phyloP scores from a whole-genome alignment of 2,329 filamentous ascomycete species.

The Exophiala aquamarina region DNA sequence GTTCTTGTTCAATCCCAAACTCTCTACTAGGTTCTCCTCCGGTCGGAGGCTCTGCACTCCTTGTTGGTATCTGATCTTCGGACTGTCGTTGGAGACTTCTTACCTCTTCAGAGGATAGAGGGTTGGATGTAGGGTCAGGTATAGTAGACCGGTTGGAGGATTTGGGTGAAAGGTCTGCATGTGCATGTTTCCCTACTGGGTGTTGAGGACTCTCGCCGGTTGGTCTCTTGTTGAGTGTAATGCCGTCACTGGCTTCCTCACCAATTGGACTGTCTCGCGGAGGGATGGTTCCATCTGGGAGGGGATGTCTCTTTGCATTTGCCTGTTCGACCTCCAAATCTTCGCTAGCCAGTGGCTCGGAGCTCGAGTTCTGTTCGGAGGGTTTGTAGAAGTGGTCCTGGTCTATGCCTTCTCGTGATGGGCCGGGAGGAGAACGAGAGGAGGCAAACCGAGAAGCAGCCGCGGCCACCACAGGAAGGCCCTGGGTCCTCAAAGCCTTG shows the following conservation, averaged over 20 bases:
- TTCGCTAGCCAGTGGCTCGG: slow-evolving; percentile 37
- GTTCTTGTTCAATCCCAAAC: slow-evolving; percentile 51
- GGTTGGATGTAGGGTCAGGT: slow-evolving; percentile 34
- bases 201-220: slow-evolving; percentile 29
- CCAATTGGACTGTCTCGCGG: slow-evolving; percentile 22
- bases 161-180: slow-evolving; percentile 35
- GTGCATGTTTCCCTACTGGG: slow-evolving; percentile 33
- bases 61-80: slow-evolving; percentile 54
- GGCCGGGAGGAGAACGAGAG: slow-evolving; percentile 7
- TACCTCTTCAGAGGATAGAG: slow-evolving; percentile 43
- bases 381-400: slow-evolving; percentile 54
- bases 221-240: slow-evolving; percentile 20
- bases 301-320: slow-evolving; percentile 41
- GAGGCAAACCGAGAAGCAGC: slow-evolving; percentile 41
- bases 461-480: slow-evolving; percentile 16
- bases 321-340: slow-evolving; percentile 49
- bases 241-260: slow-evolving; percentile 20
- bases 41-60: slow-evolving; percentile 45
- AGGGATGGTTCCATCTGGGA: slow-evolving; percentile 54
- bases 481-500: slow-evolving; percentile 57
- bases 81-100: slow-evolving; percentile 48
- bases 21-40: slow-evolving; percentile 27
- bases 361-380: slow-evolving; percentile 42
- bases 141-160: slow-evolving; percentile 44
- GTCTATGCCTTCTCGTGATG: slow-evolving; percentile 38